Evolutionary conservation across 2,329 filamentous ascomycete species (phyloP).

Genomic region (Epichloe aotearoae): DNA sequence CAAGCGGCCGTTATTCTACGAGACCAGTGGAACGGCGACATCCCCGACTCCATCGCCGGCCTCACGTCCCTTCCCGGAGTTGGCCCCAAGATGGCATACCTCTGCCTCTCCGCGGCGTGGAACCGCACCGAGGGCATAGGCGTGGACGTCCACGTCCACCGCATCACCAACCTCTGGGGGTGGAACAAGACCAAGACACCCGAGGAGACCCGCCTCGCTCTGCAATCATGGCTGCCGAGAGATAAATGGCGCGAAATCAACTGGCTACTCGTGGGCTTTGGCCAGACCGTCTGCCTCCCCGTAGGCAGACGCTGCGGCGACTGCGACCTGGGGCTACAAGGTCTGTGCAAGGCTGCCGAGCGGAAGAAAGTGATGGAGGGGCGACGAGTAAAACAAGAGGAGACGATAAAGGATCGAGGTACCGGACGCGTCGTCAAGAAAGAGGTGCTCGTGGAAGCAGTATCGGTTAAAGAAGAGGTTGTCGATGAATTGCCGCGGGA

Average conservation of each 20-base stretch:
- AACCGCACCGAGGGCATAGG: constrained; percentile 61
- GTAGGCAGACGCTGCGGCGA: constrained; percentile 71
- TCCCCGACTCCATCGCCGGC: constrained; percentile 64
- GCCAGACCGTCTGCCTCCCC: constrained; percentile 75
- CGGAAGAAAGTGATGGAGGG: constrained; percentile 47
- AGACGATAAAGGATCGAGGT: constrained; percentile 13
- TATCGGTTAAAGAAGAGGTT: constrained; percentile 11
- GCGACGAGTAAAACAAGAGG: constrained; percentile 29
- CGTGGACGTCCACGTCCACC: constrained; percentile 89
- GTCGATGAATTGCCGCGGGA: not conserved
- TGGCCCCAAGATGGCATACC: constrained; percentile 88
- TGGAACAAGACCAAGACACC: constrained; percentile 75
- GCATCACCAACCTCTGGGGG: constrained; percentile 87
- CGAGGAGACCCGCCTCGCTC: constrained; percentile 62
- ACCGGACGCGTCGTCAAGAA: constrained; percentile 12
- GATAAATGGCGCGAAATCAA: constrained; percentile 92
- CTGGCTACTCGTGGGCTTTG: constrained; percentile 72
- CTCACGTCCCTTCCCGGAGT: constrained; percentile 72
- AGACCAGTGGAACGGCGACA: constrained; percentile 59
- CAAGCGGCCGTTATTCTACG: constrained; percentile 58
- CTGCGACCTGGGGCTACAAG: constrained; percentile 64
- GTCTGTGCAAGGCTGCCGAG: constrained; percentile 64
- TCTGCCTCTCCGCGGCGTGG: constrained; percentile 67
- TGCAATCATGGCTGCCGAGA: constrained; percentile 71
- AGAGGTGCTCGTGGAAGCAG: constrained; percentile 10